Conservation (phyloP, 768 basidiomycete genomes). For the Macrolepiota dolichaula region DNA sequence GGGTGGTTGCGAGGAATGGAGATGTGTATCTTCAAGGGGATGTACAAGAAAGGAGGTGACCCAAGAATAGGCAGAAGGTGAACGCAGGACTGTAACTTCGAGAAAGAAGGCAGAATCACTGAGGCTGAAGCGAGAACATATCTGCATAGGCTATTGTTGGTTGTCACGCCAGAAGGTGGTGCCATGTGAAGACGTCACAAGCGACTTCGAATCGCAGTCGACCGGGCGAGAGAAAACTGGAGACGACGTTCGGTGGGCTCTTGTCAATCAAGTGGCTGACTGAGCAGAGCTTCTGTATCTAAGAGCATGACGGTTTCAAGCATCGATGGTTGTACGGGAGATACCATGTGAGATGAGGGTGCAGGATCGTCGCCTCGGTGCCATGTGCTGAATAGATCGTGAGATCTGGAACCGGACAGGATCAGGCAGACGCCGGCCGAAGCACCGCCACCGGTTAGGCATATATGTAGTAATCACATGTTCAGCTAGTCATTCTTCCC, state of each 20-base stretch:
- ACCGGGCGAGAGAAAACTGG: too few species aligned
- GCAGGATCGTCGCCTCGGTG: neutral
- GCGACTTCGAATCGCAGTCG: too few species aligned
- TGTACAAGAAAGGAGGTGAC: neutral
- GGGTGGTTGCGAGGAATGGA: neutral
- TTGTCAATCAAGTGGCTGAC: neutral
- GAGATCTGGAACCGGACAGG: neutral
- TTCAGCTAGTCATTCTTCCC: neutral
- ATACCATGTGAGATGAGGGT: too few species aligned
- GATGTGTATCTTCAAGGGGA: neutral
- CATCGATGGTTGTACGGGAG: neutral
- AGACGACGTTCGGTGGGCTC: too few species aligned
- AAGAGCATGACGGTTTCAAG: neutral
- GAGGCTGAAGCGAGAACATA: neutral
- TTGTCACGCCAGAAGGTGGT: neutral
- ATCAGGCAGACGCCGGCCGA: neutral
- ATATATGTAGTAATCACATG: constrained; percentile 10
- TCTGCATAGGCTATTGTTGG: neutral
- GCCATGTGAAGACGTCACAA: neutral
- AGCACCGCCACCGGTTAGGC: constrained; percentile 5
- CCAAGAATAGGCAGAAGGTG: neutral
- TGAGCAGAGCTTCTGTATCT: neutral
- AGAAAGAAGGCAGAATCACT: neutral
- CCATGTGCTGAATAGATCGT: neutral
- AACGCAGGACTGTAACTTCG: neutral